Base-by-base conservation (phyloP, 345 rosid species). In the Raphanus raphanistrum region DNA sequence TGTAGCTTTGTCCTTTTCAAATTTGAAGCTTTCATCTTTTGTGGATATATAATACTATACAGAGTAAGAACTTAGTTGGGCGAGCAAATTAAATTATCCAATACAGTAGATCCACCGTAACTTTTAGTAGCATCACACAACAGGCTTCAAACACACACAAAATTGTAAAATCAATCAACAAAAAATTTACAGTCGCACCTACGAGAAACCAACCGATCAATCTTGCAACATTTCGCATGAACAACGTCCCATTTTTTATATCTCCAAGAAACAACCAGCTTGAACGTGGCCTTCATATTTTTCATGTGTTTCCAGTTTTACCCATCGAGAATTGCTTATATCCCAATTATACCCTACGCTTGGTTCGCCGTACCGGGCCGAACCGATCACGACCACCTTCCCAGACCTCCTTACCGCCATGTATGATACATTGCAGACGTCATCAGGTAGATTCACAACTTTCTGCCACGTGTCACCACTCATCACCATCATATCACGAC, bases 321-420 rank as follows among this genome's bases (percentile, higher is more conserved):
- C 67, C 81, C 81, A 77, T 38, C 29, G 61, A 57, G 67, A 71
- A 31, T 65, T 54, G 4, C 38, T 64, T 13, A 21, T 28, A 57
- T 71, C 72, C 76, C 76, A 77, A 6, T 8, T 65, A 57, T 77
- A 71, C 50, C 36, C 72, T 2, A 77, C 72, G 2, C 27, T 64
- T 29, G 76, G 76, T 58, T 77, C 76, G 0, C 81, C 76, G 41
- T 77, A 65, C 76, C 72, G 66, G n/a, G 72, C 76, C 29, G 81
- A 71, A 26, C 97, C 96, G 65, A 92, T 83, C 83, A 86, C 90
- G 81, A 87, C 21, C 67, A 94, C 1, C 33, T 85, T 82, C n/a
- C 74, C 86, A 0, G 62, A 71, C 15, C 72, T 75, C 93, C 88
- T 85, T 1, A 79, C 62, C n/a, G 85, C 73, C 84, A 85, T 38